These are phyloP conservation scores for Leccinum truebloodii DNA, from an alignment of 768 basidiomycete genomes.

Conservation along the genomic window DNA sequence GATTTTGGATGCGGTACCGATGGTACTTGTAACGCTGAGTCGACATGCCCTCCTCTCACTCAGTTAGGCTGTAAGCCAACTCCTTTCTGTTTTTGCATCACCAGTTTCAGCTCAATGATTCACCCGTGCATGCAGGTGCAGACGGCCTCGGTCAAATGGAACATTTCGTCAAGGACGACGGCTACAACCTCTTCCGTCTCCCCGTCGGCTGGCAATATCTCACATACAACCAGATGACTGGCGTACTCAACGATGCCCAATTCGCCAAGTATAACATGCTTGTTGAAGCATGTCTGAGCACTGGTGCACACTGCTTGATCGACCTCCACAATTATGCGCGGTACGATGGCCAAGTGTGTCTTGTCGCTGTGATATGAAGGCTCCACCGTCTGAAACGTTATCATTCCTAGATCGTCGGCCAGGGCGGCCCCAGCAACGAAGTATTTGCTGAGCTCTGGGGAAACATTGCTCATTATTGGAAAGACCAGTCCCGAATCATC, in stretches of 20 bases:
- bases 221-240: conserved; percentile 39
- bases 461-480: conserved; percentile 52
- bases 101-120: background rate
- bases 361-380: background rate
- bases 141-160: conserved; percentile 51
- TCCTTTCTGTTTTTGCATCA: background rate
- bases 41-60: conserved; percentile 46
- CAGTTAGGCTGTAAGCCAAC: conserved; percentile 41
- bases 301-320: conserved; percentile 55
- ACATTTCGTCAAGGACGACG: conserved; percentile 57
- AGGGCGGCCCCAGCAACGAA: conserved; percentile 59
- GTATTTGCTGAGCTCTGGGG: conserved; percentile 56
- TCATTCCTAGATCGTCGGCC: conserved; percentile 50
- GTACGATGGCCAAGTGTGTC: conserved; percentile 44
- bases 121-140: conserved; percentile 6
- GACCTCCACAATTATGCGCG: conserved; percentile 66
- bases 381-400: conserved; percentile 4
- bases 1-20: conserved; percentile 52
- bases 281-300: conserved; percentile 38
- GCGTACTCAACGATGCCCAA: conserved; percentile 43
- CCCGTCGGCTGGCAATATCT: conserved; percentile 64
- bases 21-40: conserved; percentile 41
- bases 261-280: conserved; percentile 55
- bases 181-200: conserved; percentile 58
- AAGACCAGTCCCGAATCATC: conserved; percentile 41